Percentiles rank a stretch among this genome's conserved stretches.
phyloP scores from a whole-genome alignment of 257 asterid genomes.

The Nicotiana obtusifolia region DNA sequence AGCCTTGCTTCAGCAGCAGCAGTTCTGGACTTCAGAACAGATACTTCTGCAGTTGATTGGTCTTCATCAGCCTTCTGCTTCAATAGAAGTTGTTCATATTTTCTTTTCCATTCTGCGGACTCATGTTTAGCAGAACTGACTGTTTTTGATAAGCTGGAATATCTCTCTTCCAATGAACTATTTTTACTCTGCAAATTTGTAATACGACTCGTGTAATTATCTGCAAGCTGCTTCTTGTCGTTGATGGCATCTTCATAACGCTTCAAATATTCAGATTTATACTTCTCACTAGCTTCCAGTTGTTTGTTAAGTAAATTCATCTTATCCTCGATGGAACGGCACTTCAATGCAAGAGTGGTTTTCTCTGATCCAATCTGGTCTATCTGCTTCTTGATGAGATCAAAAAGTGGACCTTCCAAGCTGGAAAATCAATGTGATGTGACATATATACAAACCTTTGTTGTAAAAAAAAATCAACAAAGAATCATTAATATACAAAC shows the following conservation, averaged over 20 bases:
- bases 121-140: constrained; percentile 63
- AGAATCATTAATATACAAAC: constrained; percentile 33
- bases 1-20: constrained; percentile 98
- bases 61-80: constrained; percentile 80
- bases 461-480: constrained; percentile 36
- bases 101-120: constrained; percentile 79
- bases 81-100: constrained; percentile 57
- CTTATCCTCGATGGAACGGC: constrained; percentile 75
- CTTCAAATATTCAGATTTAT: constrained; percentile 82
- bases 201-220: constrained; percentile 69
- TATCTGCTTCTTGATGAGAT: constrained; percentile 72
- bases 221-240: constrained; percentile 76
- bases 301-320: constrained; percentile 76
- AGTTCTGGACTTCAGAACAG: constrained; percentile 71
- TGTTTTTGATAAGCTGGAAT: constrained; percentile 58
- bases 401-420: constrained; percentile 90
- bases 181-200: constrained; percentile 69
- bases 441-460: constrained; percentile 56
- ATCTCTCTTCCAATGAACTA: constrained; percentile 81
- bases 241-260: constrained; percentile 84
- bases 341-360: constrained; percentile 72
- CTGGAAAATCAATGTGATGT: constrained; percentile 34
- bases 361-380: constrained; percentile 74
- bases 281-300: constrained; percentile 80
- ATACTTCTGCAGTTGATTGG: constrained; percentile 65